Base-by-base conservation (phyloP, 83 land plant species). In the Picea mariana region DNA sequence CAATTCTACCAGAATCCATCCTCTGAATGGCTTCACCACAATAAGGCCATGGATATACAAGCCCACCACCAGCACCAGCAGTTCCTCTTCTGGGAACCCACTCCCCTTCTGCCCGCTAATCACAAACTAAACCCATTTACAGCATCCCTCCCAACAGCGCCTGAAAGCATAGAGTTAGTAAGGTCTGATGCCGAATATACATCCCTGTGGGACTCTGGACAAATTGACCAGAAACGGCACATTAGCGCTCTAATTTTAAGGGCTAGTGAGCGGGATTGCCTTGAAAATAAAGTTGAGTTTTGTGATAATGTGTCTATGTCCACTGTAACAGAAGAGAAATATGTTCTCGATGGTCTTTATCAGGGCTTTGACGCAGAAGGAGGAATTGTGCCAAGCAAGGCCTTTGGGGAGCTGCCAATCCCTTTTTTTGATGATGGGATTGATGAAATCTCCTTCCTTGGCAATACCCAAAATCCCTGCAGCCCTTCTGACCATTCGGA, bases 381-480 rank as follows among this genome's bases (percentile, higher is more conserved):
- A 75, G 77, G 77, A 15, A 75, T 75, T 75, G 77, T 75, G 26
- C 77, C 77, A 21, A 75, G 77, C 77, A 75, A 47, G 59, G 77
- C 59, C 77, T 75, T 75, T 47, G 77, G 49, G 20, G 77, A 75
- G 58, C 27, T 75, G 21, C 8, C 58, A 49, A 49, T 75, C 26
- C 59, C 77, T 11, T 75, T 47, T 49, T 75, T 75, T 47, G 77
- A 75, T 11, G 59, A 75, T 75, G 77, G 59, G 47, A 75, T 75
- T 49, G 77, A 75, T 11, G 77, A n/a, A 44, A 49, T 75, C 6
- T 55, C 77, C 58, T 75, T 75, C 49, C 49, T 75, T 21, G 77
- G 42, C 77, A 75, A 49, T 23, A 11, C 49, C 49, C 75, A 71
- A 71, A 42, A 42, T 75, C 21, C 26, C 58, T 44, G 77, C 59